A percentile compares a stretch with the other conserved stretches of the same genome.
Conservation (phyloP, 495 filamentous ascomycete genomes). For the Monascus purpureus region DNA sequence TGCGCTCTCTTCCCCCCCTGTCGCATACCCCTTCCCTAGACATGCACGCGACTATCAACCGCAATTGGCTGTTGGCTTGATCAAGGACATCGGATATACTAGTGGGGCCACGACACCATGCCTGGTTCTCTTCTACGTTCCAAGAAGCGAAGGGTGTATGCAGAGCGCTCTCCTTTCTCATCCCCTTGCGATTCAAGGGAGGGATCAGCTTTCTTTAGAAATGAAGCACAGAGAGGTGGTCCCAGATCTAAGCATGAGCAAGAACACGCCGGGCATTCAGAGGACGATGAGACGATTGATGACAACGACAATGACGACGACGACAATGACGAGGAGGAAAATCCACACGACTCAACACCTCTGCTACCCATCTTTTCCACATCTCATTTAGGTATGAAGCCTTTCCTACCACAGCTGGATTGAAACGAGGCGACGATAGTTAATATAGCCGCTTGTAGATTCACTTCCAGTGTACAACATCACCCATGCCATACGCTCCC, state of each 20-base stretch:
- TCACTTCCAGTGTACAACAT: constrained; percentile 75
- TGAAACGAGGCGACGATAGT: no score
- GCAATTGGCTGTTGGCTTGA: not conserved
- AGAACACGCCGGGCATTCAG: no score
- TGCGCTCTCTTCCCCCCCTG: no score
- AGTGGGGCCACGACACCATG: no score
- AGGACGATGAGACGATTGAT: constrained; percentile 33
- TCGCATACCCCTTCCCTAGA: not conserved
- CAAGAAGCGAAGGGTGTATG: constrained; percentile 20
- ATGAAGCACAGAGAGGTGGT: constrained; percentile 6
- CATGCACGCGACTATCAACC: not conserved
- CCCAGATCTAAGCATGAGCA: no score
- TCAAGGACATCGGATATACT: no score
- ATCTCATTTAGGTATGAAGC: constrained; percentile 52
- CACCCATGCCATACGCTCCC: constrained; percentile 72
- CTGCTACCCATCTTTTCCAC: constrained; percentile 76
- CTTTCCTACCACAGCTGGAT: no score
- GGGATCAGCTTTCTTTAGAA: constrained; percentile 17
- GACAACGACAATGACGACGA: constrained; percentile 25
- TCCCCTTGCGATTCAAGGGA: constrained; percentile 25
- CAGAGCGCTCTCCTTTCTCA: constrained; percentile 35
- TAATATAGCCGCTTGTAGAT: constrained; percentile 27
- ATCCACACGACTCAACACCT: constrained; percentile 39
- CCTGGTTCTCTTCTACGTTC: constrained; percentile 34
- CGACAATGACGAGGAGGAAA: constrained; percentile 42